Evolutionary conservation across 148 eudicot species (phyloP), one percentile per base, ranked within the genome.

Genomic region (Camellia lanceoleosa): DNA sequence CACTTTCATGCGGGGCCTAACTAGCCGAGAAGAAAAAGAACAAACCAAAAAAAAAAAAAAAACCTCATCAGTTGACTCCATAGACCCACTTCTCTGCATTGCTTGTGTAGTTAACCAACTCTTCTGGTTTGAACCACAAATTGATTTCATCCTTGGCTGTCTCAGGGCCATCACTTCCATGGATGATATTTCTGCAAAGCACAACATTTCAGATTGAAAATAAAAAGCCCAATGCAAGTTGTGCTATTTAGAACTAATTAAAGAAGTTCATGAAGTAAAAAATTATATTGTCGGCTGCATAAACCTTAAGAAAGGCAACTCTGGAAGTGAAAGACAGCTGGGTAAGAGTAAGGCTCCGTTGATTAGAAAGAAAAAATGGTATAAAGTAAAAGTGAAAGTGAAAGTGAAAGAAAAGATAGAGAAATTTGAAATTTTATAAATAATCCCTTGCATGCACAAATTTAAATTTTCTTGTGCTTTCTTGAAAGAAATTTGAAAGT

Each of bases 111-210:
- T 54, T 88, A 76, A 88, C 95, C 86, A 97, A 82, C 86, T 97
- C 98, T 77, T 97, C 99, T 44, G 97, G 94, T 80, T 97, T 92
- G 87, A 97, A 94, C 99, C 98, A 97, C 65, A 94, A 80, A 56
- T 80, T 86, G 51, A 97, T 97, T 82, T 97, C 99, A 82, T 94
- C 93, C 89, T 90, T 90, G 71, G 99, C 99, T 0, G 99, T 97
- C 90, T 97, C 98, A 2, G 97, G 97, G 42, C 99, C 99, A 80
- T 97, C 99, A 70, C 99, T 97, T 64, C 99, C 99, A 65, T 94
- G 99, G 78, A 97, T 94, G 56, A 94, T 94, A 64, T 97, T 97
- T 81, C 99, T 97, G 81, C 56, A 82, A 63, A 4, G 19, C 12
- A 38, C 64, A 66, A 51, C 12, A 64, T 8, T 56, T 54, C 56